A percentile compares a stretch with the other conserved stretches of the same genome.
Conservation (phyloP, 805 yeast genomes). For the Wickerhamiella vanderwaltii region DNA sequence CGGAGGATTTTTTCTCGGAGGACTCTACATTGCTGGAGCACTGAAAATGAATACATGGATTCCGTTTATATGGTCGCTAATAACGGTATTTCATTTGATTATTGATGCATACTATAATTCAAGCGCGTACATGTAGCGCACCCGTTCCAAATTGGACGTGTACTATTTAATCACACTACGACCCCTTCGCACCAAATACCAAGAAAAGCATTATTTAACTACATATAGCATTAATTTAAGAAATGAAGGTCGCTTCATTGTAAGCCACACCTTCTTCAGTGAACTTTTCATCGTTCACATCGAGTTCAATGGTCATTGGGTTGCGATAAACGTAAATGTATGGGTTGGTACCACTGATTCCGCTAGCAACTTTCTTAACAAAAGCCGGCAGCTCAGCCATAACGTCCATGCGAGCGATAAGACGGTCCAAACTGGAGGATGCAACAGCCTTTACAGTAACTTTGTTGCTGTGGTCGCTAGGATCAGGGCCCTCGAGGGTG, state of each 20-base stretch:
- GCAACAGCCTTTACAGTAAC: slow-evolving; percentile 38
- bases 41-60: slow-evolving; percentile 92
- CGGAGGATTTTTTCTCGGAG: slow-evolving; percentile 61
- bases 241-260: slow-evolving; percentile 72
- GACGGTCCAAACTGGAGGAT: slow-evolving; percentile 43
- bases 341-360: slow-evolving; percentile 95
- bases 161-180: too few relatives aligned
- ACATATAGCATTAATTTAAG: slow-evolving; percentile 18
- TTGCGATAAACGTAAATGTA: slow-evolving; percentile 86
- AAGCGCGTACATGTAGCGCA: slow-evolving; percentile 4
- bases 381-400: slow-evolving; percentile 94
- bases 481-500: slow-evolving; percentile 39
- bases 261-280: slow-evolving; percentile 55
- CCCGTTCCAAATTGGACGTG: too few relatives aligned
- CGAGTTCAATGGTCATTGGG: slow-evolving; percentile 38
- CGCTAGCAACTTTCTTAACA: slow-evolving; percentile 84
- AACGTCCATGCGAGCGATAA: slow-evolving; percentile 89
- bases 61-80: slow-evolving; percentile 70
- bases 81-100: slow-evolving; percentile 54
- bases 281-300: slow-evolving; percentile 31
- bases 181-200: too few relatives aligned
- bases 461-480: slow-evolving; percentile 34
- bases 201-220: not conserved
- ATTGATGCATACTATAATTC: slow-evolving; percentile 40
- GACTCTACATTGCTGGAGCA: slow-evolving; percentile 67